Percentiles rank a stretch among this genome's conserved stretches.
Evolutionary conservation across 2,329 filamentous ascomycete genomes (phyloP).

Genomic region (Hyphodiscus sp.): DNA sequence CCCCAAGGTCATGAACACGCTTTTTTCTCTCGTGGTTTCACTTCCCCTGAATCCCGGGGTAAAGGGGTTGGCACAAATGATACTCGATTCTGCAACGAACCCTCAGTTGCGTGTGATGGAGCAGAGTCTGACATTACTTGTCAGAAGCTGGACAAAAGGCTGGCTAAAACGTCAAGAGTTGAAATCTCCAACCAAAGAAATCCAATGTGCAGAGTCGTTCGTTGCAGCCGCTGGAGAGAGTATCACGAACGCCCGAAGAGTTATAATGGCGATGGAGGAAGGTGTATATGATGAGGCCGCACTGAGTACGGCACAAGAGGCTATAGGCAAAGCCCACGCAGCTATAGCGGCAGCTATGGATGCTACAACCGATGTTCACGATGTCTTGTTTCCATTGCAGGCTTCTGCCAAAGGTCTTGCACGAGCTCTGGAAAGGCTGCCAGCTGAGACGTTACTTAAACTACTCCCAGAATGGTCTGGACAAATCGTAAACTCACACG

Average conservation of each 20-base stretch:
- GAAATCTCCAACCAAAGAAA: background rate
- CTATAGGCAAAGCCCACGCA: background rate
- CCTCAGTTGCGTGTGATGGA: constrained; percentile 14
- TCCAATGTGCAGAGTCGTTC: background rate
- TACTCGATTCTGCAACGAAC: constrained; percentile 16
- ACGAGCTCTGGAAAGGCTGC: constrained; percentile 8
- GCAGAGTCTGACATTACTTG: constrained; percentile 8
- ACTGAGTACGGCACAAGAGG: background rate
- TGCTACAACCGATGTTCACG: constrained; percentile 3
- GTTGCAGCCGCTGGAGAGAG: background rate
- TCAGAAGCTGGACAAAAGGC: constrained; percentile 11
- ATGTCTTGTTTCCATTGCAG: background rate
- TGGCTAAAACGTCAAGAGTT: constrained; percentile 7
- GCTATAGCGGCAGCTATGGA: background rate
- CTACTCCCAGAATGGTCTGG: constrained; percentile 7
- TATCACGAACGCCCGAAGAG: background rate
- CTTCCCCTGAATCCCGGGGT: constrained; percentile 12
- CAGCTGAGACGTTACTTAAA: background rate
- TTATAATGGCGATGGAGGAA: background rate
- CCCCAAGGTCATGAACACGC: constrained; percentile 6
- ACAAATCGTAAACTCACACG: background rate
- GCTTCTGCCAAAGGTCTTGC: constrained; percentile 12
- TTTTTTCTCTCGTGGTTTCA: constrained; percentile 14
- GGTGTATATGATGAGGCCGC: background rate
- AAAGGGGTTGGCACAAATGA: constrained; percentile 11